phyloP scores from a whole-genome alignment of 306 rosid species.

The Nissolia schottii region DNA sequence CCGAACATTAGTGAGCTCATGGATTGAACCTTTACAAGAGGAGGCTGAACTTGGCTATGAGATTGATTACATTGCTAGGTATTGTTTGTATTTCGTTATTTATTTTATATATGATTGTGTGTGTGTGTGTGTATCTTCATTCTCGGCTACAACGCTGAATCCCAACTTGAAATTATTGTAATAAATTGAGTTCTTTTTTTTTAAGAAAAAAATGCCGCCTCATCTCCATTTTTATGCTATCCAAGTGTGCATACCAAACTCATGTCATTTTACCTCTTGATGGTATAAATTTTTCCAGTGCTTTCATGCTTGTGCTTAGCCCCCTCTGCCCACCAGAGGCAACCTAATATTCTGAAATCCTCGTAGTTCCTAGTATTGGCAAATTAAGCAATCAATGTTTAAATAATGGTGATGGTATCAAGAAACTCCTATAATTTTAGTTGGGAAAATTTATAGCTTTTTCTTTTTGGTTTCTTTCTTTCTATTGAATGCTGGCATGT shows the following conservation, averaged over 20 bases:
- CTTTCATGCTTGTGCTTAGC: neutral
- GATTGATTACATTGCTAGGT: conserved; percentile 95
- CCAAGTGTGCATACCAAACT: neutral
- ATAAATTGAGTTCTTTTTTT: neutral
- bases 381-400: neutral
- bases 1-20: conserved; percentile 88
- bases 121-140: neutral
- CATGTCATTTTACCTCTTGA: conserved; percentile 7
- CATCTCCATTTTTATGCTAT: neutral
- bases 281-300: neutral
- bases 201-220: no score
- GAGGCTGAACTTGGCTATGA: conserved; percentile 98
- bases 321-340: neutral
- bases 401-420: neutral
- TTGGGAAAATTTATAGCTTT: neutral
- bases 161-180: conserved; percentile 11
- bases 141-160: neutral
- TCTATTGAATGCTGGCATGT: conserved; percentile 17
- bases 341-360: conserved; percentile 4
- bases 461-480: conserved; percentile 6
- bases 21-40: conserved; percentile 98
- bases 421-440: conserved; percentile 6
- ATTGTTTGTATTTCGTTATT: conserved; percentile 20
- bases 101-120: neutral
- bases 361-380: neutral